phyloP scores from a whole-genome alignment of 2,329 filamentous ascomycete species.

The Zarea fungicola region DNA sequence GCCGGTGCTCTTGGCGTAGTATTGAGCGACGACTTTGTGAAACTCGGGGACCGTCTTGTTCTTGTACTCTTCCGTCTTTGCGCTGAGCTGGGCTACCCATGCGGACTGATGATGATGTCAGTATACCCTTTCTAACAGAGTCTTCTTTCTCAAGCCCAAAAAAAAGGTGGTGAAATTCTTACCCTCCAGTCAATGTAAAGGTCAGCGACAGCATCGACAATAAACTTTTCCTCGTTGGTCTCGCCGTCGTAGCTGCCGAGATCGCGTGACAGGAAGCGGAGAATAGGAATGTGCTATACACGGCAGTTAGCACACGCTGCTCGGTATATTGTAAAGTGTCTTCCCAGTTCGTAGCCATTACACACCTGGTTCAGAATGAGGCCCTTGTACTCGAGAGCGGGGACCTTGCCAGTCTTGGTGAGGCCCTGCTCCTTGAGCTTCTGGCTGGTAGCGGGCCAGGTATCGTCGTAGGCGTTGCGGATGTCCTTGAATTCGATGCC shows the following conservation, averaged over 20 bases:
- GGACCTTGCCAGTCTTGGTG: slow-evolving; percentile 28
- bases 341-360: too few species aligned
- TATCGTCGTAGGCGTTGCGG: slow-evolving; percentile 23
- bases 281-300: slow-evolving; percentile 27
- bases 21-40: slow-evolving; percentile 24
- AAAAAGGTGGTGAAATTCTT: slow-evolving; percentile 15
- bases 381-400: slow-evolving; percentile 31
- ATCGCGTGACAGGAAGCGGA: slow-evolving; percentile 32
- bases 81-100: slow-evolving; percentile 24
- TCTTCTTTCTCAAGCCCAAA: too few species aligned
- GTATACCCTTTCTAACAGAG: too few species aligned
- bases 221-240: slow-evolving; percentile 31
- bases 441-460: slow-evolving; percentile 22
- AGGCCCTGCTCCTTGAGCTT: slow-evolving; percentile 34
- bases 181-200: slow-evolving; percentile 37
- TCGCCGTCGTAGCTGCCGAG: slow-evolving; percentile 31
- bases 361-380: slow-evolving; percentile 21
- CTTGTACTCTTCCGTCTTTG: slow-evolving; percentile 26
- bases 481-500: slow-evolving; percentile 21
- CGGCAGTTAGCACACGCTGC: too few species aligned
- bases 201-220: slow-evolving; percentile 32
- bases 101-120: slow-evolving; percentile 9
- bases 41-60: slow-evolving; percentile 24
- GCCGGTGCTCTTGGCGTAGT: slow-evolving; percentile 25
- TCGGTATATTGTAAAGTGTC: too few species aligned